phyloP scores from a whole-genome alignment of 305 asterid genomes.

The Solanum hybrid region DNA sequence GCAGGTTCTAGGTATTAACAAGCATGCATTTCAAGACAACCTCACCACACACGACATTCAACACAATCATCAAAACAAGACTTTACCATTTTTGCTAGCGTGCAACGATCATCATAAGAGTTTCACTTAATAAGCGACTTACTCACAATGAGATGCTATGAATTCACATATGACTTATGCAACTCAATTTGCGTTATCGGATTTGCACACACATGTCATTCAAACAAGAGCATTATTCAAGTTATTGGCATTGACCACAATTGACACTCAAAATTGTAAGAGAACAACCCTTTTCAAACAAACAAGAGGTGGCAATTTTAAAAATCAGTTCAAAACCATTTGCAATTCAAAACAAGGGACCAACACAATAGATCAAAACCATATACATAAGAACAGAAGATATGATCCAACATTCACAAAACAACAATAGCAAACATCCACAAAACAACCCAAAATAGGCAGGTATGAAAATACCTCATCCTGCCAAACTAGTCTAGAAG shows the following conservation, averaged over 20 bases:
- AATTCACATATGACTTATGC: neutral
- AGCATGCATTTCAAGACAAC: neutral
- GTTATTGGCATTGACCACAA: too few relatives aligned
- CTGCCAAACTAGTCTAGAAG: neutral
- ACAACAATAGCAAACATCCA: neutral
- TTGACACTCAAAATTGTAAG: neutral
- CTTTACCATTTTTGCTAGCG: neutral
- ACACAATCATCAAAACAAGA: neutral
- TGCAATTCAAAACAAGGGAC: neutral
- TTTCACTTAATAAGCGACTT: neutral
- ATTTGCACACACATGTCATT: neutral
- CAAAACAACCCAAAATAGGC: neutral
- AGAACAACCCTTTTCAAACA: neutral
- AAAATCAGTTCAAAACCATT: neutral
- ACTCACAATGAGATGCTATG: neutral
- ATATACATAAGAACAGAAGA: too few relatives aligned
- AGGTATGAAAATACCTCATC: neutral
- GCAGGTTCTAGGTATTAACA: neutral
- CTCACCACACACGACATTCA: neutral
- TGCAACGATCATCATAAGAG: neutral
- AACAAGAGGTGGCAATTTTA: neutral
- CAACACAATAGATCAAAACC: neutral
- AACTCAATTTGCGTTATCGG: neutral
- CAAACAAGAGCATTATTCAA: too few relatives aligned
- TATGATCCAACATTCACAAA: neutral